phyloP scores from a whole-genome alignment of 2,329 filamentous ascomycete genomes.

The Capronia epimyces region DNA sequence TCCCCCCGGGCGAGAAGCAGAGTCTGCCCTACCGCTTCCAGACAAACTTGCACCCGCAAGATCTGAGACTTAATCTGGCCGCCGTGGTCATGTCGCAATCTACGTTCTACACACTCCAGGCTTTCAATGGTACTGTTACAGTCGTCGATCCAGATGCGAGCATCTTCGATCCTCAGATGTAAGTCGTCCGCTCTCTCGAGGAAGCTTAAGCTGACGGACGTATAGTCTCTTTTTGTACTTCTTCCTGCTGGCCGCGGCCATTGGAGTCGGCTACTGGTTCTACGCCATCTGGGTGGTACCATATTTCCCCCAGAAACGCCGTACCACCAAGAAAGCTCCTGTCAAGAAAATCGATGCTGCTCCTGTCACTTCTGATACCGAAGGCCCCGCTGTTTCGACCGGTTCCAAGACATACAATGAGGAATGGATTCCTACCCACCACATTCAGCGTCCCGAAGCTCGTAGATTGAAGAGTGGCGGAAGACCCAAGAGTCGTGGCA shows the following conservation, averaged over 20 bases:
- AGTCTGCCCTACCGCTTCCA: conserved; percentile 66
- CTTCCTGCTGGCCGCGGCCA: conserved; percentile 73
- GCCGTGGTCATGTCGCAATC: conserved; percentile 57
- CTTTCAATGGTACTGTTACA: conserved; percentile 75
- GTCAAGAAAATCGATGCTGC: conserved; percentile 61
- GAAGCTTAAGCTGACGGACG: not conserved
- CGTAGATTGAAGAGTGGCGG: conserved; percentile 52
- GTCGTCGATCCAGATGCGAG: conserved; percentile 87
- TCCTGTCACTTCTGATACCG: conserved; percentile 60
- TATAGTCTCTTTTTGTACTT: conserved; percentile 93
- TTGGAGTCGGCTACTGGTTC: conserved; percentile 83
- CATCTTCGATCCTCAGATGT: conserved; percentile 96
- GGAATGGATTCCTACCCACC: conserved; percentile 86
- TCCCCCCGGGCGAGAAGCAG: conserved; percentile 65
- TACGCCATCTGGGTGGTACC: conserved; percentile 97
- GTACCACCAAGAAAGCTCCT: conserved; percentile 54
- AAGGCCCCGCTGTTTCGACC: conserved; percentile 63
- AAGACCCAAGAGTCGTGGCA: conserved; percentile 39
- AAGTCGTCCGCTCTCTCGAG: conserved; percentile 38
- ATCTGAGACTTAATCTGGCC: conserved; percentile 70
- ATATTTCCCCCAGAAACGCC: conserved; percentile 70
- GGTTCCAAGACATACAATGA: conserved; percentile 76
- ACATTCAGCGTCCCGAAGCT: conserved; percentile 78
- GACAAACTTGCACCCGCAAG: conserved; percentile 88
- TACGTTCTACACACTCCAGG: conserved; percentile 67